Percentiles rank a stretch among this genome's conserved stretches.
phyloP scores from a whole-genome alignment of 176 grass and related monocot genomes.

The Olyra latifolia region DNA sequence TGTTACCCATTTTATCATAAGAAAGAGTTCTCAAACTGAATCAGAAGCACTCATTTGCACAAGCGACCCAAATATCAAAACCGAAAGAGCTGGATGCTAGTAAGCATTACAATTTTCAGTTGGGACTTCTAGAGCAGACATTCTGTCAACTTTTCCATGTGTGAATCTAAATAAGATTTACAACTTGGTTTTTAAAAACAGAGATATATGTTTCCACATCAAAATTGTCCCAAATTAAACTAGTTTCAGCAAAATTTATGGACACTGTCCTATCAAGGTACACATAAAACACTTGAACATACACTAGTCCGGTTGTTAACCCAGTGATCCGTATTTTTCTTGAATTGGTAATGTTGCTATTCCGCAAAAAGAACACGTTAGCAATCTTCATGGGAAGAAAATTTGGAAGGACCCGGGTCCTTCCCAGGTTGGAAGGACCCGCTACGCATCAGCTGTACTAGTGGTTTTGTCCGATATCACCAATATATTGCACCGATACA shows the following conservation, averaged over 20 bases:
- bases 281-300: neutral
- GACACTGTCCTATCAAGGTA: neutral
- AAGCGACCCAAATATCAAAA: neutral
- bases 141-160: neutral
- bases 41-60: neutral
- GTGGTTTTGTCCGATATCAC: too few relatives aligned
- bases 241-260: neutral
- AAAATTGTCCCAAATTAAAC: neutral
- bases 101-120: neutral
- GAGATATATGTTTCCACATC: neutral
- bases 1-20: neutral
- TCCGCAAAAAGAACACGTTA: neutral
- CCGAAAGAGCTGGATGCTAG: neutral
- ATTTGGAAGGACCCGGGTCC: too few relatives aligned
- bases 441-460: too few relatives aligned
- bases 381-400: too few relatives aligned
- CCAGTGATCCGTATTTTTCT: neutral
- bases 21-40: neutral
- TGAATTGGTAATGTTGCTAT: neutral
- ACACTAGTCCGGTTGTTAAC: neutral
- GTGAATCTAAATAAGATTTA: neutral
- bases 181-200: neutral
- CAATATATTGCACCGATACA: too few relatives aligned
- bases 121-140: neutral
- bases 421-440: too few relatives aligned